Evolutionary conservation across 257 asterid genomes (phyloP), one percentile per base, ranked within the genome.

Genomic region (Solanum virginianum): DNA sequence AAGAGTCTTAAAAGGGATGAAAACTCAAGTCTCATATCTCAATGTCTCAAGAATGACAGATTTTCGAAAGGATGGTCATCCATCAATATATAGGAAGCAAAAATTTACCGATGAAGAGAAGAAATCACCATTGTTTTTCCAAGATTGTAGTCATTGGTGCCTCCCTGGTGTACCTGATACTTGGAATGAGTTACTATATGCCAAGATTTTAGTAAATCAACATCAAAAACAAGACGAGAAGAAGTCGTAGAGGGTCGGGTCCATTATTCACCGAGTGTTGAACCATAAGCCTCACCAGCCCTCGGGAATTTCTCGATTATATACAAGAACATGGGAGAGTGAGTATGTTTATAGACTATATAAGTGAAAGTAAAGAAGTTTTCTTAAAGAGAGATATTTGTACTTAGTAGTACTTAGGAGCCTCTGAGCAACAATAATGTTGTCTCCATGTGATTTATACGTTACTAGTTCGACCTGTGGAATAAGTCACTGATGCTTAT

Each of bases 61-160:
- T 82, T 94, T 80, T 74, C 69, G 97, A 47, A 88, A 89, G 62
- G 98, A 93, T 22, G 97, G 91, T 1, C 98, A 94, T 86, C 98
- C 98, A 8, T 93, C 98, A 24, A 70, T 91, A 0, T 93, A 91
- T 70, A 86, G 98, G 83, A 89, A 89, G 89, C 90, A 86, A 59
- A 80, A 90, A 74, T 80, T 86, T 85, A 85, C 95, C 0, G 80
- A 45, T 5, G 93, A 91, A 59, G 93, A 94, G 89, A 90, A 81
- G 80, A 83, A 56, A 70, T 20, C 84, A 5, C 89, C 91, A 9
- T 41, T 70, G 54, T 72, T 32, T 77, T 90, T 87, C 53, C 97
- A 94, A 88, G 98, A 94, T 84, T 94, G 98, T 85, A 94, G 97
- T 83, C 98, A 94, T 85, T 94, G 98, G 97, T 94, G 98, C 82